Percentiles rank a stretch among this genome's conserved stretches.
These are phyloP conservation scores for Xanthoceras sorbifolium DNA, from an alignment of 345 rosid species.

Conservation along the genomic window DNA sequence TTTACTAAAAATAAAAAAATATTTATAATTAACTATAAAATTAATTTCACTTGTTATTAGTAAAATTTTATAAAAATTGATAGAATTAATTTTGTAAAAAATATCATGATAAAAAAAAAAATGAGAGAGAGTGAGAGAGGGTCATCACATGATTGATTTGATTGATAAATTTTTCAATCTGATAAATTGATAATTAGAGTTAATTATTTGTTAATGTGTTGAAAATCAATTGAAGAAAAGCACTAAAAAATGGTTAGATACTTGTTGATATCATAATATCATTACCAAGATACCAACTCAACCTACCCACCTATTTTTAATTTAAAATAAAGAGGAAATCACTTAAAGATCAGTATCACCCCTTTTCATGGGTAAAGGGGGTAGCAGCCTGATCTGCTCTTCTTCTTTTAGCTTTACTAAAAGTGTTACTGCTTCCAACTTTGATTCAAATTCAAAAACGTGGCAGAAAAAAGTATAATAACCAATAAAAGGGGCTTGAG, in stretches of 20 bases:
- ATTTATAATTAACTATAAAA: too few species aligned
- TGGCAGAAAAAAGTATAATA: constrained; percentile 1
- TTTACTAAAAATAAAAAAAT: too few species aligned
- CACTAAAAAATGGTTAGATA: not conserved
- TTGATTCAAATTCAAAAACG: constrained; percentile 13
- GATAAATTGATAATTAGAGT: not conserved
- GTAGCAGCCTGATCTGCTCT: constrained; percentile 10
- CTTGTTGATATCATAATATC: not conserved
- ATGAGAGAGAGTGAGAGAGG: too few species aligned
- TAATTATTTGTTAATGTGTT: too few species aligned
- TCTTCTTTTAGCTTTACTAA: not conserved
- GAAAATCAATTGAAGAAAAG: not conserved
- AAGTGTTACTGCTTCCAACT: not conserved
- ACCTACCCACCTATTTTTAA: constrained; percentile 23
- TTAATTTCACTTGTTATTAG: too few species aligned
- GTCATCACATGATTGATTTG: not conserved
- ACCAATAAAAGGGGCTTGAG: not conserved
- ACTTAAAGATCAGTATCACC: constrained; percentile 11
- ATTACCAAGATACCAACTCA: not conserved
- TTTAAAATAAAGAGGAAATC: not conserved
- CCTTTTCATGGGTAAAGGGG: not conserved
- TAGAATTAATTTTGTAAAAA: too few species aligned
- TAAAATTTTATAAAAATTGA: too few species aligned
- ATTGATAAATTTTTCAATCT: not conserved
- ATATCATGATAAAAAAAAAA: not conserved